Evolutionary conservation across 768 basidiomycete species (phyloP).

Genomic region (Tricholoma bakamatsutake): DNA sequence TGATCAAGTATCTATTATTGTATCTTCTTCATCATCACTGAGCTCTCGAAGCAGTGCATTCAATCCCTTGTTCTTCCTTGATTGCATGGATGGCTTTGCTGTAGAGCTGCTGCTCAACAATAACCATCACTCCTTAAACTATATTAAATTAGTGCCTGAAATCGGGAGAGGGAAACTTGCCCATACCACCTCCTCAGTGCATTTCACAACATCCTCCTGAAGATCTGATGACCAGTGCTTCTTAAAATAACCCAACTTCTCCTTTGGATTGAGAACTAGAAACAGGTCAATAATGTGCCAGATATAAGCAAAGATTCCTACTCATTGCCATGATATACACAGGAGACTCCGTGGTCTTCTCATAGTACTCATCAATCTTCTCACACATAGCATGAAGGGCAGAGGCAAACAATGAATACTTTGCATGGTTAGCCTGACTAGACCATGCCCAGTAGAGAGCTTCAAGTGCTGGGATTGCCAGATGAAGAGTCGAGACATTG

Average conservation of each 20-base stretch:
- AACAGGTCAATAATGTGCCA: not conserved
- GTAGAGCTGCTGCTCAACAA: not conserved
- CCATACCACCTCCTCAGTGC: not conserved
- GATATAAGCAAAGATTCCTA: slow-evolving; percentile 10
- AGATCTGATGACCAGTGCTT: slow-evolving; percentile 20
- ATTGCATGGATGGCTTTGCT: not conserved
- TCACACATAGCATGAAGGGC: no score
- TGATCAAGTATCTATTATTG: not conserved
- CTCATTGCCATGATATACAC: slow-evolving; percentile 26
- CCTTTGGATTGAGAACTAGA: slow-evolving; percentile 13
- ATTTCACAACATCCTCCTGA: slow-evolving; percentile 9
- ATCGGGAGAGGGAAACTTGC: not conserved
- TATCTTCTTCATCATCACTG: not conserved
- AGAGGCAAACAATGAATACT: slow-evolving; percentile 13
- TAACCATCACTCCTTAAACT: not conserved
- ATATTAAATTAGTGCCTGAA: not conserved
- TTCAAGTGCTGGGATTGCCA: slow-evolving; percentile 21
- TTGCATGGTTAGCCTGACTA: slow-evolving; percentile 6
- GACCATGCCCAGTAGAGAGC: slow-evolving; percentile 18
- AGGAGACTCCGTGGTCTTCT: no score
- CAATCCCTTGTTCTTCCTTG: not conserved
- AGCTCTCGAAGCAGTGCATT: not conserved
- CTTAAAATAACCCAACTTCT: slow-evolving; percentile 19
- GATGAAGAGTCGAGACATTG: slow-evolving; percentile 16
- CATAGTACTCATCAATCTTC: no score